A percentile compares a stretch with the other conserved stretches of the same genome.
Evolutionary conservation across 176 grass and related monocot genomes (phyloP).

Genomic region (Musa itinerans): DNA sequence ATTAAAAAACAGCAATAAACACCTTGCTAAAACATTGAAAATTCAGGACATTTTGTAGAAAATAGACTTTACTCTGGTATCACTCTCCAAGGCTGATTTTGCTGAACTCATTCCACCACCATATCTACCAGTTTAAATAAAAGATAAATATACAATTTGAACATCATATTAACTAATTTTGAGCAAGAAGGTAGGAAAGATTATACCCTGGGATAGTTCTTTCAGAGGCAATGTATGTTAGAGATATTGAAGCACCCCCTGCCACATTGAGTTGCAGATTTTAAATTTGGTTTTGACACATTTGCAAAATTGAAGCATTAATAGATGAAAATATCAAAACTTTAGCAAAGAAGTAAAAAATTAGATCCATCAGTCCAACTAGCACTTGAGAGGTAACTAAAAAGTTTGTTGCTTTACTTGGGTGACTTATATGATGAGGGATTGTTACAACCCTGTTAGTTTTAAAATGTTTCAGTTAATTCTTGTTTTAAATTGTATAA

Average conservation of each 20-base stretch:
- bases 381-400: background rate
- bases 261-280: conserved; percentile 6
- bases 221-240: conserved; percentile 96
- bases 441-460: too few species aligned
- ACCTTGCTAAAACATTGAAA: too few species aligned
- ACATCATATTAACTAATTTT: conserved; percentile 1
- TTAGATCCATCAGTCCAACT: background rate
- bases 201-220: conserved; percentile 76
- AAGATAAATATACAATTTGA: conserved; percentile 11
- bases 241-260: conserved; percentile 80
- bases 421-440: too few species aligned
- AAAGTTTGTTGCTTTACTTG: too few species aligned
- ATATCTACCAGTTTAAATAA: conserved; percentile 36
- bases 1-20: background rate
- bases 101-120: conserved; percentile 93
- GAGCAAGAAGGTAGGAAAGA: background rate
- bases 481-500: too few species aligned
- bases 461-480: too few species aligned
- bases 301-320: background rate
- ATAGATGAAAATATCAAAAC: background rate
- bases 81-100: conserved; percentile 87
- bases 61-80: conserved; percentile 53
- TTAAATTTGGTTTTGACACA: background rate
- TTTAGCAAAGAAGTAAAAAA: background rate
- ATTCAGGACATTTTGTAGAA: background rate